Conservation (phyloP, 139 green algal species). For the Ettlia oleoabundans region DNA sequence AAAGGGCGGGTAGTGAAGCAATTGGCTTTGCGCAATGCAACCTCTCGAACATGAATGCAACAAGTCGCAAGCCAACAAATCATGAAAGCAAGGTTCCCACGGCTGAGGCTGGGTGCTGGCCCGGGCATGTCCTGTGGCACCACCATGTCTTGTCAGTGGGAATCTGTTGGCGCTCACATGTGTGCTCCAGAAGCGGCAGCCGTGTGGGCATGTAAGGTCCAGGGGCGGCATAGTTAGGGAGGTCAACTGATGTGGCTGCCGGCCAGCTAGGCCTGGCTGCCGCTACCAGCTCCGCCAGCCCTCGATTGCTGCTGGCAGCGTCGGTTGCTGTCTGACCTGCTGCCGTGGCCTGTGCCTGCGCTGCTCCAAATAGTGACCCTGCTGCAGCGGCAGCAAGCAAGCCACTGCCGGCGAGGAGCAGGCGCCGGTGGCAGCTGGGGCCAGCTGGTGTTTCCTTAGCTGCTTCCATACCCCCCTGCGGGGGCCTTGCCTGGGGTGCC, state of each 20-base stretch:
- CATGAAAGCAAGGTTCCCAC: too few species aligned
- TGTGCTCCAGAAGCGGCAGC: slow-evolving; percentile 83
- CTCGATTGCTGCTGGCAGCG: background rate
- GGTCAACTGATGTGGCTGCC: background rate
- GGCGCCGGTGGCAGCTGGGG: background rate
- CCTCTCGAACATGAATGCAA: background rate
- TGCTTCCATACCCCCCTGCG: too few species aligned
- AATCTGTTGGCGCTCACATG: slow-evolving; percentile 42
- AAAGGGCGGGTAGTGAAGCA: too few species aligned
- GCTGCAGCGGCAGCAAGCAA: background rate
- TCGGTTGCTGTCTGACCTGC: background rate
- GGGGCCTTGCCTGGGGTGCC: too few species aligned
- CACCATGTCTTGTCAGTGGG: too few species aligned
- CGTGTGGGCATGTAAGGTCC: slow-evolving; percentile 60
- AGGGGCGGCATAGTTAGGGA: slow-evolving; percentile 47
- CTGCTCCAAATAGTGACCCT: background rate
- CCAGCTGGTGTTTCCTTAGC: background rate
- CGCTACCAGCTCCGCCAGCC: background rate
- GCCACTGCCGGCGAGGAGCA: background rate
- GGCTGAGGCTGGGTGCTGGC: too few species aligned
- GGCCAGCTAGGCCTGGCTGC: slow-evolving; percentile 1
- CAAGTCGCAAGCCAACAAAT: background rate
- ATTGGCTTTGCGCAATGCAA: too few species aligned
- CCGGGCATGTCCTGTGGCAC: too few species aligned
- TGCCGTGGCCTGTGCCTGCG: background rate